Evolutionary conservation across 345 rosid species (phyloP), one percentile per base, ranked within the genome.

Genomic region (Moricandia arvensis): DNA sequence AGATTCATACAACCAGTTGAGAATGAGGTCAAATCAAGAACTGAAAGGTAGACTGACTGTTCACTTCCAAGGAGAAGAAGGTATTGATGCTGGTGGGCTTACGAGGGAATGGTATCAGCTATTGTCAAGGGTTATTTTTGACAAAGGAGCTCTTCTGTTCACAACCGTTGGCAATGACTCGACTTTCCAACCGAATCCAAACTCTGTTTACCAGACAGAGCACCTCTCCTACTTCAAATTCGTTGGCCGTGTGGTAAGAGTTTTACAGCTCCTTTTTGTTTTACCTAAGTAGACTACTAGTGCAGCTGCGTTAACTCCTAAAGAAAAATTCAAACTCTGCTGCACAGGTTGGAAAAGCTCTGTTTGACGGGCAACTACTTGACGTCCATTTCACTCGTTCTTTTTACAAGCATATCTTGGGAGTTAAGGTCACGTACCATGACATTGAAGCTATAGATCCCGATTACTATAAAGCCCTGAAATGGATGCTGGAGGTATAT

Each of bases 91-190:
- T 0, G 97, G 99, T 80, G 99, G 99, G 64, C 97, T 95, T 76
- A 91, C 99, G 57, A 89, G 99, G 87, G 99, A 95, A 83, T 95
- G 99, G 99, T 95, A 95, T 82, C 99, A 95, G 81, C 80, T 91
- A 72, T 75, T 95, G 63, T 95, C 99, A 74, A 86, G 97, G 80
- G 97, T 95, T 82, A 90, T 91, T 67, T 93, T 93, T 77, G 98
- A 93, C 86, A 93, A 84, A 81, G 97, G 97, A 63, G 94, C 98
- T 71, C 79, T 95, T 45, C 93, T 95, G 66, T 95, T 95, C 74
- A 91, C 99, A 34, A 95, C 97, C 1, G 99, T 95, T 69, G 97
- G 99, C 78, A 95, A 95, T 83, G 97, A 95, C 45, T 90, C 92
- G 5, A 95, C 99, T 7, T 95, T 95, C 85, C 99, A 95, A 82